Evolutionary conservation across 2,329 filamentous ascomycete genomes (phyloP), one percentile per base, ranked within the genome.

Genomic region (Xylaria multiplex): DNA sequence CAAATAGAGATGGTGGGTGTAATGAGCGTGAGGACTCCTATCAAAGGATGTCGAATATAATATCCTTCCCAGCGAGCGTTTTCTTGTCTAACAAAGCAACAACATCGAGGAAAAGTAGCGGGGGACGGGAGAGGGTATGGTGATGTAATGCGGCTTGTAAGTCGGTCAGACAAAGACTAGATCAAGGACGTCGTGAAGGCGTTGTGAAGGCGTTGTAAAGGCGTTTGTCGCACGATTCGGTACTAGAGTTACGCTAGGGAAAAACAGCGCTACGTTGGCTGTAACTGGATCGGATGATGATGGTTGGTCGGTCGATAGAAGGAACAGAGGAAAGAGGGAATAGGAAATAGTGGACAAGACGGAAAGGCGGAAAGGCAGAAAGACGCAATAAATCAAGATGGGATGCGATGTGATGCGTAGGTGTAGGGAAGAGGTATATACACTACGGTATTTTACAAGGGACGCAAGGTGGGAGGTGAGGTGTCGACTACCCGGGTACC

Each of bases 11-110:
- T 4, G 32, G 55, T 46, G 32, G 58, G 32, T 9, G 62, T 53
- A 76, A 76, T 70, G 77, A 78, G 71, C 72, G 78, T 74, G 68
- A 69, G 68, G 74, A 75, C 73, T 73, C 77, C 76, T 79, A 58
- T 80, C 77, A 76, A 79, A 79, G 78, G 68, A 79, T 72, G 74
- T 74, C 75, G 68, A 30, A 16, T 50, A 22, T n/a, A 54, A 30
- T 64, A 32, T 62, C 48, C 42, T 43, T 59, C 32, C 32, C 35
- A 30, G 46, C 59, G n/a, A 53, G 30, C 27, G 22, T 24, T 56
- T 54, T 37, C 27, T 42, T 43, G 35, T 55, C 53, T 24, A 60
- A 27, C 48, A 54, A 42, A 22, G 37, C 53, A 40, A 59, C 43
- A 45, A 48, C 61, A 64, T 64, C 32, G 32, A 37, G 53, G 16